A percentile compares a stretch with the other conserved stretches of the same genome.
phyloP scores from a whole-genome alignment of 2,329 filamentous ascomycete genomes.

The Emergomyces orientalis region DNA sequence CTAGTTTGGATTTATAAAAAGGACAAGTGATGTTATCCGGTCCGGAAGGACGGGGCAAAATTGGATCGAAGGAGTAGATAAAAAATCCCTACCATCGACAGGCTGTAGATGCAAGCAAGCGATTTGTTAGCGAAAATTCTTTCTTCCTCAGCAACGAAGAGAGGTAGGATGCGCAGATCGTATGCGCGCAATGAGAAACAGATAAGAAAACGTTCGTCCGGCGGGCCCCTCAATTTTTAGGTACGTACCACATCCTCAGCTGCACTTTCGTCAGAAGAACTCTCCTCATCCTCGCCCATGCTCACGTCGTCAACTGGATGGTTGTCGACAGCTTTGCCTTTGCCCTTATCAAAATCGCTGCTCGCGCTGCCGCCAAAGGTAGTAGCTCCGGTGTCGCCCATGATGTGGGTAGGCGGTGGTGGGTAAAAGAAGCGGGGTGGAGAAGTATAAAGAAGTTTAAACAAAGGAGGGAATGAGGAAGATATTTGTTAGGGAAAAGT shows the following conservation, averaged over 20 bases:
- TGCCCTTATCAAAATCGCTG: conserved; percentile 60
- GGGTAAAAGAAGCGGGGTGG: conserved; percentile 6
- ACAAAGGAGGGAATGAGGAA: neutral
- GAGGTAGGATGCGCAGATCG: neutral
- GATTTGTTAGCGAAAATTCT: conserved; percentile 15
- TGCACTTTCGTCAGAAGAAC: conserved; percentile 58
- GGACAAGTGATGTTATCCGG: neutral
- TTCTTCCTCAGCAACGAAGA: neutral
- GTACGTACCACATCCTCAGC: conserved; percentile 36
- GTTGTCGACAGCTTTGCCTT: conserved; percentile 65
- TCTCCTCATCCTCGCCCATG: conserved; percentile 67
- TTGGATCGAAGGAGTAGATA: neutral
- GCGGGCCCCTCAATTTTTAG: neutral
- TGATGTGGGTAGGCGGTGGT: neutral
- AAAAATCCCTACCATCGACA: conserved; percentile 19
- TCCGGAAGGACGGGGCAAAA: neutral
- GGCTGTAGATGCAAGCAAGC: conserved; percentile 17
- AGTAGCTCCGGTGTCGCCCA: conserved; percentile 5
- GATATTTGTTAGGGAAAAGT: neutral
- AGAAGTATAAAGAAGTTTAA: neutral
- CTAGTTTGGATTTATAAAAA: conserved; percentile 15
- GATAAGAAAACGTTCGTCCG: neutral
- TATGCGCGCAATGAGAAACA: neutral
- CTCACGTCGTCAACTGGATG: conserved; percentile 48
- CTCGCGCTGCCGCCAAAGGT: neutral